Evolutionary conservation across 257 asterid species (phyloP).

Genomic region (Solanum pinnatisectum): DNA sequence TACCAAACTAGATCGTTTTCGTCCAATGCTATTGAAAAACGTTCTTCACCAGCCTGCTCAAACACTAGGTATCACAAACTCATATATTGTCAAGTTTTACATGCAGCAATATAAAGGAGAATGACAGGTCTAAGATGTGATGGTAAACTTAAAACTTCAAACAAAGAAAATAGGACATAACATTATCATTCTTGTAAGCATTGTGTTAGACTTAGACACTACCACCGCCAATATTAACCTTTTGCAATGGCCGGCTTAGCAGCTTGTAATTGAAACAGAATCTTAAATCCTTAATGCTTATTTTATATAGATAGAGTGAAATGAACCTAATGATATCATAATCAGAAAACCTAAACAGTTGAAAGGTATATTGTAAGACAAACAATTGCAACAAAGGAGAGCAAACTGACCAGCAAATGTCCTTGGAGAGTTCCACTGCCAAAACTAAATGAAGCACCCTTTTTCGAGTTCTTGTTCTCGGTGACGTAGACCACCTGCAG

Average conservation of each 20-base stretch:
- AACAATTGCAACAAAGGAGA: background rate
- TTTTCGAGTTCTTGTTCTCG: constrained; percentile 30
- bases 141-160: background rate
- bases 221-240: background rate
- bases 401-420: constrained; percentile 59
- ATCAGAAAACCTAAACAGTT: background rate
- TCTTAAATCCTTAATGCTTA: background rate
- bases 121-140: background rate
- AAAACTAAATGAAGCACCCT: constrained; percentile 55
- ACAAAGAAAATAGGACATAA: background rate
- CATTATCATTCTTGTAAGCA: background rate
- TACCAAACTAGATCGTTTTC: constrained; percentile 86
- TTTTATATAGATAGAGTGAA: background rate
- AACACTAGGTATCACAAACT: background rate
- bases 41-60: constrained; percentile 91
- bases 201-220: background rate
- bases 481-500: constrained; percentile 57
- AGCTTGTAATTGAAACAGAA: background rate
- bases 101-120: background rate
- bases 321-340: background rate
- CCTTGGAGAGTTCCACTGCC: constrained; percentile 96
- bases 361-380: background rate
- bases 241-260: background rate
- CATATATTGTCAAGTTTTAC: background rate
- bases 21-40: constrained; percentile 86